phyloP scores from a whole-genome alignment of 371 early-diverging fungal species.

The Apophysomyces sp. region DNA sequence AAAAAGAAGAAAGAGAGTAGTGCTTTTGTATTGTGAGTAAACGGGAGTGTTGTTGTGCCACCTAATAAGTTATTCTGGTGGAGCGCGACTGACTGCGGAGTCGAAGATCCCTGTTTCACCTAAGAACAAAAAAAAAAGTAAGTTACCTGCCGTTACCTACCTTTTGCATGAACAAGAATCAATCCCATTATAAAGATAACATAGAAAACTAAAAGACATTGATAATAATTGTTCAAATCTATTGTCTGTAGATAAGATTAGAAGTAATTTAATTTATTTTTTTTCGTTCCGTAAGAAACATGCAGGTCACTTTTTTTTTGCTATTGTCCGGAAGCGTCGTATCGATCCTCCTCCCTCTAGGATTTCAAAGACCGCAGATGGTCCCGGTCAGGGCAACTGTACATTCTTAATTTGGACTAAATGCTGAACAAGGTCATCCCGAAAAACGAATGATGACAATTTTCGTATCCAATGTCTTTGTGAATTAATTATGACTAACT shows the following conservation, averaged over 20 bases:
- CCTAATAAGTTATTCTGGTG: conserved; percentile 3
- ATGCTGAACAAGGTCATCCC: background rate
- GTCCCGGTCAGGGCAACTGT: conserved; percentile 2
- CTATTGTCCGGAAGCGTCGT: background rate
- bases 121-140: background rate
- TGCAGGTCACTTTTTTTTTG: conserved; percentile 3
- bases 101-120: background rate
- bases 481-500: background rate
- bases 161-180: background rate
- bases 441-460: background rate
- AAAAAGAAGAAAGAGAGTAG: background rate
- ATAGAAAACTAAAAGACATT: too few species aligned
- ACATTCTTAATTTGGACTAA: background rate
- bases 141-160: background rate
- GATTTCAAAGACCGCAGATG: background rate
- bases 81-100: conserved; percentile 2
- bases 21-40: background rate
- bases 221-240: too few species aligned
- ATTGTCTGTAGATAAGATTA: too few species aligned
- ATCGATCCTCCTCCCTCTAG: background rate
- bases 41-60: background rate
- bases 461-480: background rate
- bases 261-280: background rate
- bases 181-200: too few species aligned
- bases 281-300: background rate